Evolutionary conservation across 768 basidiomycete genomes (phyloP).

Genomic region (Amanita thiersii): DNA sequence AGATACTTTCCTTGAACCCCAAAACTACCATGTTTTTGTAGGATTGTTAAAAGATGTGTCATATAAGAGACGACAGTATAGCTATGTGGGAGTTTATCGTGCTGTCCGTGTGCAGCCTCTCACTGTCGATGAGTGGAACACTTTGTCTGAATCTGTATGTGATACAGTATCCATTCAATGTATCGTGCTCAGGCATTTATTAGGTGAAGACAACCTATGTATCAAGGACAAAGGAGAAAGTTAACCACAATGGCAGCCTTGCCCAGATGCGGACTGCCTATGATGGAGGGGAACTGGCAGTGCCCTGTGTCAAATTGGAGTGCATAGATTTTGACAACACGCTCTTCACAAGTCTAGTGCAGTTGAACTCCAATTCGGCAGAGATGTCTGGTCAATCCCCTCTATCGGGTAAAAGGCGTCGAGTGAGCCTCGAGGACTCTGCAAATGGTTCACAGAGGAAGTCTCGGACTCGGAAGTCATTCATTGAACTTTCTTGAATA

Average conservation of each 20-base stretch:
- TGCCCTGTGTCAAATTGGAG: slow-evolving; percentile 41
- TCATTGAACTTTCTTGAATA: slow-evolving; percentile 3
- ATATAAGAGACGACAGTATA: slow-evolving; percentile 24
- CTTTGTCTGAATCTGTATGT: slow-evolving; percentile 30
- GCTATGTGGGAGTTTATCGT: slow-evolving; percentile 39
- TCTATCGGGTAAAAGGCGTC: slow-evolving; percentile 10
- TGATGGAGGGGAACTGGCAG: slow-evolving; percentile 29
- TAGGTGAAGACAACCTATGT: slow-evolving; percentile 28
- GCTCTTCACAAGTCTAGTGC: slow-evolving; percentile 24
- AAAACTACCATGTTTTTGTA: slow-evolving; percentile 37
- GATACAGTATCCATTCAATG: background rate
- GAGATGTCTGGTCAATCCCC: background rate
- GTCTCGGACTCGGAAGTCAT: too few relatives aligned
- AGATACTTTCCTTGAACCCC: slow-evolving; percentile 29
- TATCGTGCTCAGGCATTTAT: background rate
- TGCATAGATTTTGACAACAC: slow-evolving; percentile 36
- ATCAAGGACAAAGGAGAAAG: slow-evolving; percentile 30
- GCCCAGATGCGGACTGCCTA: slow-evolving; percentile 35
- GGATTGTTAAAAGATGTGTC: slow-evolving; percentile 22
- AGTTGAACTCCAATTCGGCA: slow-evolving; percentile 6
- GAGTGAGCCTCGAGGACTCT: slow-evolving; percentile 12
- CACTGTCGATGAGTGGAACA: slow-evolving; percentile 36
- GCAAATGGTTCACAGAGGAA: background rate
- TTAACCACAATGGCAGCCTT: slow-evolving; percentile 22
- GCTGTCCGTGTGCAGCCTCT: slow-evolving; percentile 33